Base-by-base conservation (phyloP, 805 yeast genomes). In the Komagataella kurtzmanii region DNA sequence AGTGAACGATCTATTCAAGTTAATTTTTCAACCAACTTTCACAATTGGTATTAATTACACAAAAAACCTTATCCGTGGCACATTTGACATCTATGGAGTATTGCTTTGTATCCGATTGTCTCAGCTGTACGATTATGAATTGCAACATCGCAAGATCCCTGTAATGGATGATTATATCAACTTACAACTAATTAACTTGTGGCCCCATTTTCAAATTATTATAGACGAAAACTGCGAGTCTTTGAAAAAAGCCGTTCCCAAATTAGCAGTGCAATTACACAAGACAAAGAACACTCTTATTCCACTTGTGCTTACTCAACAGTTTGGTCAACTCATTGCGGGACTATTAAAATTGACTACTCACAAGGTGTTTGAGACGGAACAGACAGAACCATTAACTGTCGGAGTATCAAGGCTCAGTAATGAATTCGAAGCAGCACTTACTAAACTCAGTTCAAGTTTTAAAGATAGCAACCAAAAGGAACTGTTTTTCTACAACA, bases 171-270 rank as follows among this genome's bases (percentile, higher is more conserved):
- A 80, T 54, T 86, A 84, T 62, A 72, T 84, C 56, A 81, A 85
- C 57, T 70, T 78, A 14, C 80, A 85, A 55, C 65, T 82, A 54
- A 76, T 88, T 50, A 64, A 76, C 3, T 67, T 91, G 47, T 93
- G 98, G 98, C 96, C 97, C 0, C 80, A 77, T 53, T 85, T 90
- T 60, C 90, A 89, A 59, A 74, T 72, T 48, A 70, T 88, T 40
- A 75, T 90, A 46, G 97, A 89, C 62, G 67, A 77, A 40, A 87
- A 91, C 58, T 83, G 96, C 58, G 85, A 81, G 18, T 77, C 81
- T 49, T 68, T 88, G 63, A 81, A 84, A 55, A 77, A 72, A 50
- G 75, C 75, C 17, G 64, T 64, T 43, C 48, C 63, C 1, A 57
- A 61, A 36, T 76, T 79, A 1, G 76, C 79, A 1, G 66, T 75